Evolutionary conservation across 768 basidiomycete species (phyloP).

Genomic region (Lactarius pseudohatsudake): DNA sequence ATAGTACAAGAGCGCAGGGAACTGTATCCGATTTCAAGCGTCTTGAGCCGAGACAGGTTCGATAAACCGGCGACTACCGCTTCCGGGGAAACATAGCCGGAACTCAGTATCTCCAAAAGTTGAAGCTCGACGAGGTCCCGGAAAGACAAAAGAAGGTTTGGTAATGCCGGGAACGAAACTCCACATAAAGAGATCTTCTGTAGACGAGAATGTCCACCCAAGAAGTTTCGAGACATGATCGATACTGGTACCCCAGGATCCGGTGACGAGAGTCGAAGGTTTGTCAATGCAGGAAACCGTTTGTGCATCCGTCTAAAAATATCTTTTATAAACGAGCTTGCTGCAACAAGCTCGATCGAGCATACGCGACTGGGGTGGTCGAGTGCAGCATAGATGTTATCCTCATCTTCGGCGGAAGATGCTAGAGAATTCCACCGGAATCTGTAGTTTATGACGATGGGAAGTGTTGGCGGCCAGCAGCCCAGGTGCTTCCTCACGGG

Average conservation of each 20-base stretch:
- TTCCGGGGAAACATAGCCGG: neutral
- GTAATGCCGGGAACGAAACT: neutral
- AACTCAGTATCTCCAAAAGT: neutral
- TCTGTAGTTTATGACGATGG: neutral
- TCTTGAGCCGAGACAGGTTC: neutral
- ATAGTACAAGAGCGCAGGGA: neutral
- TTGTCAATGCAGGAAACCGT: neutral
- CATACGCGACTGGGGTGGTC: neutral
- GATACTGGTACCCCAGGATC: too few species aligned
- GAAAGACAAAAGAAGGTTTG: neutral
- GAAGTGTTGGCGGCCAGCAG: conserved; percentile 1
- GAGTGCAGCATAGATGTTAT: conserved; percentile 2
- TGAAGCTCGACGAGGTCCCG: neutral
- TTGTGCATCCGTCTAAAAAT: neutral
- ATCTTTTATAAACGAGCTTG: neutral
- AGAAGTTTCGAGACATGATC: neutral
- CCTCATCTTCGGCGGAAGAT: too few species aligned
- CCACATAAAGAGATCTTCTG: too few species aligned
- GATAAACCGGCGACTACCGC: neutral
- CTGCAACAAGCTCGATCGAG: neutral
- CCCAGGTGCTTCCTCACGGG: neutral
- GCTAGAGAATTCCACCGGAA: neutral
- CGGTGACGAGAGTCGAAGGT: neutral
- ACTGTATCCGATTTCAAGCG: neutral
- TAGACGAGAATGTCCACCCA: neutral